Conservation (phyloP, 306 rosid genomes). For the Medicago ruthenica region DNA sequence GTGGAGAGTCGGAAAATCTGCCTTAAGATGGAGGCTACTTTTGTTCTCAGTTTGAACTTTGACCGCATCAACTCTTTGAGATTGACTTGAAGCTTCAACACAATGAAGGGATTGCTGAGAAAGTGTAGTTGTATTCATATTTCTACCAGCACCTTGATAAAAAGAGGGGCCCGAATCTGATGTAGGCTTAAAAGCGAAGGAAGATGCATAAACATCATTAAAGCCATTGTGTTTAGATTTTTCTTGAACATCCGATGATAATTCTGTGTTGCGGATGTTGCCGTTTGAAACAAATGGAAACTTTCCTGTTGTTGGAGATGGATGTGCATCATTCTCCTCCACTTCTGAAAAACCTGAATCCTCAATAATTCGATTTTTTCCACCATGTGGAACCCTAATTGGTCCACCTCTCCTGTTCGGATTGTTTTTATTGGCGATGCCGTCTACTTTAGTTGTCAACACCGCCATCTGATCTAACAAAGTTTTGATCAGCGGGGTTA, state of each 20-base stretch:
- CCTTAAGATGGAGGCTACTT: conserved; percentile 58
- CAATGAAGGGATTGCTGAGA: conserved; percentile 63
- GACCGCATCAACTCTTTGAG: conserved; percentile 55
- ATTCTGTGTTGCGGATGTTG: conserved; percentile 44
- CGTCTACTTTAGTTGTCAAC: too few relatives aligned
- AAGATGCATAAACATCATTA: conserved; percentile 52
- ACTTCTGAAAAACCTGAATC: too few relatives aligned
- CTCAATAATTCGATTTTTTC: too few relatives aligned
- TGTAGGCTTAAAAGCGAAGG: conserved; percentile 81
- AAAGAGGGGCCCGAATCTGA: conserved; percentile 62
- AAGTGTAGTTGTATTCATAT: conserved; percentile 54
- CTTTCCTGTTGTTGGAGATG: conserved; percentile 96
- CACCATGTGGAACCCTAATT: too few relatives aligned
- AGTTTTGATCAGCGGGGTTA: too few relatives aligned
- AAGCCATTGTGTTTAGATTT: conserved; percentile 52
- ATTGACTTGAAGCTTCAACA: conserved; percentile 63
- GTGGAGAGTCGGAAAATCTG: conserved; percentile 51
- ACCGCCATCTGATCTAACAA: too few relatives aligned
- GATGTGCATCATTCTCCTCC: too few relatives aligned
- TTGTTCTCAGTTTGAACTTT: conserved; percentile 57
- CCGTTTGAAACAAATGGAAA: conserved; percentile 63
- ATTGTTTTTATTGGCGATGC: too few relatives aligned
- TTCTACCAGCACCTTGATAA: conserved; percentile 63
- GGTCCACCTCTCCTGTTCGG: too few relatives aligned
- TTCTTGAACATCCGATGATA: conserved; percentile 54